A percentile compares a stretch with the other conserved stretches of the same genome.
Conservation (phyloP, 2,329 filamentous ascomycete genomes). For the Aureobasidium sp. region DNA sequence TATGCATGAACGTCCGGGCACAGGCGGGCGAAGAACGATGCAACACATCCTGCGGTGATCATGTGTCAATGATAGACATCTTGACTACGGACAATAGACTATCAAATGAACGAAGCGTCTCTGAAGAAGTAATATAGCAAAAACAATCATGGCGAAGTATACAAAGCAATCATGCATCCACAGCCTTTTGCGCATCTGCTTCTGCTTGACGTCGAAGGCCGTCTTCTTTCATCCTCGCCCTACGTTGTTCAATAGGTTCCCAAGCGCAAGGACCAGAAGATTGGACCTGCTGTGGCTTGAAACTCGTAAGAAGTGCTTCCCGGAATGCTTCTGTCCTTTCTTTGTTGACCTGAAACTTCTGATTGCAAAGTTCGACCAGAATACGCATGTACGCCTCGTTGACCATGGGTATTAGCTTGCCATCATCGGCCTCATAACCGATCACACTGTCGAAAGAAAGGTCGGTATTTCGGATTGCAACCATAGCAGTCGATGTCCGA, state of each 20-base stretch:
- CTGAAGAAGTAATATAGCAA: background rate
- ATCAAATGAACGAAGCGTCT: too few species aligned
- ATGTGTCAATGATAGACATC: too few species aligned
- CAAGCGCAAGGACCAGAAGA: background rate
- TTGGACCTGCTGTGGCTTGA: conserved; percentile 18
- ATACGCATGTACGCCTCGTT: conserved; percentile 57
- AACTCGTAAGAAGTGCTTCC: conserved; percentile 37
- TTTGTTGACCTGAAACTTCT: conserved; percentile 62
- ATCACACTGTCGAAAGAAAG: conserved; percentile 75
- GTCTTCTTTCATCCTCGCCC: background rate
- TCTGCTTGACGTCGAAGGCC: background rate
- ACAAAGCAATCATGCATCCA: background rate
- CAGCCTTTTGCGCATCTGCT: background rate
- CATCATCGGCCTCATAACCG: conserved; percentile 43
- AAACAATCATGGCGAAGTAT: background rate
- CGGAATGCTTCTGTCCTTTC: conserved; percentile 60
- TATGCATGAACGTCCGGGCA: too few species aligned
- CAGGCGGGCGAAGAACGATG: too few species aligned
- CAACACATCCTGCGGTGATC: too few species aligned
- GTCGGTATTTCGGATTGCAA: conserved; percentile 78
- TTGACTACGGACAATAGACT: too few species aligned
- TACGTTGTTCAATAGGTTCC: conserved; percentile 1
- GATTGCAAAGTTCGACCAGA: conserved; percentile 62
- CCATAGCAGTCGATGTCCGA: conserved; percentile 54
- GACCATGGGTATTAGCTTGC: conserved; percentile 47